phyloP scores from a whole-genome alignment of 2,329 filamentous ascomycete species.

The Hypocreales sp. region DNA sequence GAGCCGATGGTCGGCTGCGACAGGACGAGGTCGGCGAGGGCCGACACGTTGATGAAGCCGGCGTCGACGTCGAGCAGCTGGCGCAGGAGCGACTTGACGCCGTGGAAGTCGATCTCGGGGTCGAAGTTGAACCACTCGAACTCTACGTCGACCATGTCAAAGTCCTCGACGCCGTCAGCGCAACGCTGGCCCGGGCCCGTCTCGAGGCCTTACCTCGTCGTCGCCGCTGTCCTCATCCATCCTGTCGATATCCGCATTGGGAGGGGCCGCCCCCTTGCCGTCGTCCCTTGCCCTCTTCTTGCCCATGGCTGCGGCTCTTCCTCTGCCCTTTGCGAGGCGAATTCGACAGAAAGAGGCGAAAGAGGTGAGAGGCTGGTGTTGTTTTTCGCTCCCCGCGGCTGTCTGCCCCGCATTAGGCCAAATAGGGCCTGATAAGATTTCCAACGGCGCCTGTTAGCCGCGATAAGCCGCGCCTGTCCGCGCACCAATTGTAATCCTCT shows the following conservation, averaged over 20 bases:
- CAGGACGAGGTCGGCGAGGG: conserved; percentile 71
- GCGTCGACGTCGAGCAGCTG: conserved; percentile 87
- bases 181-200: background rate
- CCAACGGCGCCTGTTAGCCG: conserved; percentile 2
- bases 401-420: conserved; percentile 25
- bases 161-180: conserved; percentile 41
- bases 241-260: conserved; percentile 28
- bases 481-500: no score
- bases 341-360: no score
- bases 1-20: conserved; percentile 79
- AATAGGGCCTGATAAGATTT: conserved; percentile 13
- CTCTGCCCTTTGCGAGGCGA: background rate
- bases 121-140: conserved; percentile 99
- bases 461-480: conserved; percentile 11
- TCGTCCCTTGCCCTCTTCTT: conserved; percentile 36
- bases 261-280: conserved; percentile 21
- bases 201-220: conserved; percentile 27
- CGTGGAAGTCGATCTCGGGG: conserved; percentile 81
- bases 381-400: conserved; percentile 2
- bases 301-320: conserved; percentile 19
- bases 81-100: conserved; percentile 74
- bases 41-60: conserved; percentile 73
- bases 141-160: conserved; percentile 85
- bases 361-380: no score
- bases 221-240: conserved; percentile 37